Percentiles rank a stretch among this genome's conserved stretches.
phyloP scores from a whole-genome alignment of 192 early-diverging fungal genomes.

The Dissophora ornata region DNA sequence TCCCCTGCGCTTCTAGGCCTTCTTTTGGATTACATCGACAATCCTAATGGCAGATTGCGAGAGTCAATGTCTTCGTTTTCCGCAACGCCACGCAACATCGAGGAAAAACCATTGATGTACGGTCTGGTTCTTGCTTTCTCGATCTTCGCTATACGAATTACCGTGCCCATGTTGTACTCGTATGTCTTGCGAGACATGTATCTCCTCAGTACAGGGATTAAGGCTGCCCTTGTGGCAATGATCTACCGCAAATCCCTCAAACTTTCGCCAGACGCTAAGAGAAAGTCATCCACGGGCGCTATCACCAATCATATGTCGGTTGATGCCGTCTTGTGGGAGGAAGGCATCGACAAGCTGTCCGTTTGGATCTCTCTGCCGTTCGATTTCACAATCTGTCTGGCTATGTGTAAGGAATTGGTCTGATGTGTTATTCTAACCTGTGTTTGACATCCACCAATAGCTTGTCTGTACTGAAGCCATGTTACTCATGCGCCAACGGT shows the following conservation, averaged over 20 bases:
- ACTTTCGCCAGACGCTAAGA: constrained; percentile 44
- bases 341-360: constrained; percentile 17
- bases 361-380: constrained; percentile 30
- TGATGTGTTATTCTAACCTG: no score
- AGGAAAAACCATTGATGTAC: constrained; percentile 16
- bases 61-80: background rate
- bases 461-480: no score
- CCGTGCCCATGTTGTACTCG: background rate
- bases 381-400: constrained; percentile 32
- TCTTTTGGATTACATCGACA: constrained; percentile 33
- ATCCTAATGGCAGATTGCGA: background rate
- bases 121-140: constrained; percentile 24
- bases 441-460: no score
- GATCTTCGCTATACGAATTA: background rate
- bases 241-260: constrained; percentile 54
- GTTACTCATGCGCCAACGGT: no score
- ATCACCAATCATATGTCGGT: constrained; percentile 57
- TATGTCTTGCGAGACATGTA: background rate
- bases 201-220: constrained; percentile 9
- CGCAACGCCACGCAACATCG: background rate
- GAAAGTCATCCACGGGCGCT: constrained; percentile 39
- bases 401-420: no score
- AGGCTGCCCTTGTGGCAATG: constrained; percentile 28
- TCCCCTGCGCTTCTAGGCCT: constrained; percentile 24
- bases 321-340: constrained; percentile 44